phyloP scores from a whole-genome alignment of 768 basidiomycete genomes.

The Mycena epipterygia region DNA sequence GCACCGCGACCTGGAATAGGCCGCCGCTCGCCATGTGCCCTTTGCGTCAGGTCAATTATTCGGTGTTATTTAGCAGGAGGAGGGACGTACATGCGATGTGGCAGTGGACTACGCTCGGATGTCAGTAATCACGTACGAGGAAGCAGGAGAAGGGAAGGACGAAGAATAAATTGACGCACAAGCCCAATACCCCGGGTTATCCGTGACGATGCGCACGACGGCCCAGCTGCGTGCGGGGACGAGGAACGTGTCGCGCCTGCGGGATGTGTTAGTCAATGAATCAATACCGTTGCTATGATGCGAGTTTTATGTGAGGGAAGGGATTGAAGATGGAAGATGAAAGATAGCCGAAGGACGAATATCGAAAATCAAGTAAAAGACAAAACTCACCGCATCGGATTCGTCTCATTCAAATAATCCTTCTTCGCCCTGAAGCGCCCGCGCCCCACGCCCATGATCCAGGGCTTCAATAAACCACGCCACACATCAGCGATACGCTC shows the following conservation, averaged over 20 bases:
- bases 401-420: not conserved
- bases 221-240: slow-evolving; percentile 29
- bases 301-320: too few species aligned
- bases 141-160: not conserved
- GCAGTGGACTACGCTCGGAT: slow-evolving; percentile 26
- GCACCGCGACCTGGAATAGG: slow-evolving; percentile 34
- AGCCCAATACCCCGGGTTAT: slow-evolving; percentile 36
- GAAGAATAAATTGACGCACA: slow-evolving; percentile 33
- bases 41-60: not conserved
- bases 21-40: slow-evolving; percentile 36
- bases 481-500: not conserved
- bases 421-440: slow-evolving; percentile 27
- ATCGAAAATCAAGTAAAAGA: not conserved
- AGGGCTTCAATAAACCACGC: slow-evolving; percentile 28
- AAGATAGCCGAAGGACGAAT: not conserved
- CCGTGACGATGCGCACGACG: slow-evolving; percentile 31
- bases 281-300: too few species aligned
- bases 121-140: not conserved
- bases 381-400: slow-evolving; percentile 20
- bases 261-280: too few species aligned
- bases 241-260: slow-evolving; percentile 31
- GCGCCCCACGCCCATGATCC: slow-evolving; percentile 29
- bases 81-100: slow-evolving; percentile 31
- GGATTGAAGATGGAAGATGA: too few species aligned
- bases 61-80: not conserved